These are phyloP conservation scores for Pseudocercospora fijiensis DNA, from an alignment of 2,329 filamentous ascomycete species.

Conservation along the genomic window DNA sequence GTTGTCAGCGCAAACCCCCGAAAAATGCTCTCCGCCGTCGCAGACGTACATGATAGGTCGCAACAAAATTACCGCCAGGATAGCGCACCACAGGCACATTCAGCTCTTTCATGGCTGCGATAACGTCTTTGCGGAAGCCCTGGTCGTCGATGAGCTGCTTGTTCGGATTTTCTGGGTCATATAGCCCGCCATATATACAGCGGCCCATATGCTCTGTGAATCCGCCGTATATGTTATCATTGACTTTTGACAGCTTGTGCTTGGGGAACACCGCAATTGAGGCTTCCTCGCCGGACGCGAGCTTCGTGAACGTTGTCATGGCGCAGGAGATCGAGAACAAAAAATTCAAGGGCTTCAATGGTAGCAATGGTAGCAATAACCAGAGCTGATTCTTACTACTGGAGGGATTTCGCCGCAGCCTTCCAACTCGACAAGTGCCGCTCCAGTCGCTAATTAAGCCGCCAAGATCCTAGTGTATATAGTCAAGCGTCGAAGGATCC, in stretches of 20 bases:
- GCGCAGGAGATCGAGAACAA: neutral
- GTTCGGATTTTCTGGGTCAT: conserved; percentile 66
- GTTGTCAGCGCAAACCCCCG: neutral
- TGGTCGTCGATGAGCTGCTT: conserved; percentile 66
- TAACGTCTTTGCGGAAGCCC: conserved; percentile 77
- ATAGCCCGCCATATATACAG: conserved; percentile 84
- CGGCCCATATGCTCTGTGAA: conserved; percentile 91
- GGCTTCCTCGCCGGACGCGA: conserved; percentile 60
- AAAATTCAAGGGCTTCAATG: neutral
- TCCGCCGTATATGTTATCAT: conserved; percentile 78
- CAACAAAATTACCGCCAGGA: conserved; percentile 80
- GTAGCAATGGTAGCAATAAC: neutral
- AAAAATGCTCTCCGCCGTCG: neutral
- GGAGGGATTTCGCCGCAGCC: too few relatives aligned
- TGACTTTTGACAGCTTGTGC: conserved; percentile 69
- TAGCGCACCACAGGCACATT: conserved; percentile 76
- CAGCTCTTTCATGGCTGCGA: conserved; percentile 70
- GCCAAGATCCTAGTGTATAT: too few relatives aligned
- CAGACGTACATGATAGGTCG: conserved; percentile 64
- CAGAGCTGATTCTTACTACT: neutral
- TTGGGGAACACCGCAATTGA: conserved; percentile 65
- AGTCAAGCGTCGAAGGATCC: too few relatives aligned
- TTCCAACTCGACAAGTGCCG: too few relatives aligned
- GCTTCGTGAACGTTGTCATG: conserved; percentile 71
- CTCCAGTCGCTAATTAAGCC: too few relatives aligned